Base-by-base conservation (phyloP, 164 flowering plant species). In the Umbellularia californica region DNA sequence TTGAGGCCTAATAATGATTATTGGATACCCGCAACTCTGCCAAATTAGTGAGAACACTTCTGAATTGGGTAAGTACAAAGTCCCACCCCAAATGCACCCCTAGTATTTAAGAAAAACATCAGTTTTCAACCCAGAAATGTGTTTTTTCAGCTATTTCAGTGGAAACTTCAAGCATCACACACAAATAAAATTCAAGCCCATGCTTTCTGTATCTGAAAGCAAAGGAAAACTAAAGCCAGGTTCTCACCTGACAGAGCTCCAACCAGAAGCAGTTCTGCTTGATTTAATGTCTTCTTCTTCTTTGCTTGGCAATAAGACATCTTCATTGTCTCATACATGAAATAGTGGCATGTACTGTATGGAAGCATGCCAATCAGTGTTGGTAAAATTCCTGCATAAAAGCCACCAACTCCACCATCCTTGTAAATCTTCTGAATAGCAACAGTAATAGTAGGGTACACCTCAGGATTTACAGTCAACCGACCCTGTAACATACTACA, bases 321-420 rank as follows among this genome's bases (percentile, higher is more conserved):
- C 84, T 93, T 93, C 83, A 93, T 72, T 30, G 86, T 88, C 79
- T 95, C 99, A 20, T 95, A 95, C 94, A 93, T 87, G 81, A 91
- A 95, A 80, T 95, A 95, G 81, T 87, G 92, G 75, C 98, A 90
- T 0, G 99, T 92, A 76, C 98, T 93, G 82, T 95, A 95, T 0
- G 99, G 99, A 62, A 95, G 95, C 98, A 95, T 93, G 67, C 99
- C 99, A 47, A 93, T 82, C 63, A 95, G 83, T 20, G 98, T 95
- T 5, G 98, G 98, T 15, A 80, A 80, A 63, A 95, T 33, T 17
- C 99, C 99, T 22, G 98, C 85, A 82, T 95, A 95, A 58, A 93
- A 83, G 30, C 80, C 90, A 69, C 95, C 88, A 72, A 89, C 51
- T 11, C 98, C 98, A 74, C 93, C 94, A 68, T 91, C 92, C 80